Percentiles rank a stretch among this genome's conserved stretches.
Conservation (phyloP, 495 filamentous ascomycete genomes). For the Talaromyces proteolyticus region DNA sequence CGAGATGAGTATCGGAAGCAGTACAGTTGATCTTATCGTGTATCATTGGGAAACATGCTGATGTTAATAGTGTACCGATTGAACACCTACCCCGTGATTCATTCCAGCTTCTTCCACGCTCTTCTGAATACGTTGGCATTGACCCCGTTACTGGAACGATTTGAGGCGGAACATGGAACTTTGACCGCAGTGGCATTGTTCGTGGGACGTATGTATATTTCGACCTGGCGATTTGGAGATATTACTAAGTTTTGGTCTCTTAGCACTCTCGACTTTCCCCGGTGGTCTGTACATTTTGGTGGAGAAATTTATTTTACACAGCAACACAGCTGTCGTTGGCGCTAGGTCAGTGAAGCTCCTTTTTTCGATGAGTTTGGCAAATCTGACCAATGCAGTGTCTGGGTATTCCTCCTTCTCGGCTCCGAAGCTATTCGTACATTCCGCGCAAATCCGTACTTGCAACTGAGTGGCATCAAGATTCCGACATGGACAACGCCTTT, state of each 20-base stretch:
- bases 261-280: slow-evolving; percentile 76
- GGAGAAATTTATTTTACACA: slow-evolving; percentile 59
- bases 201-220: slow-evolving; percentile 68
- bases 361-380: background rate
- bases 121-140: slow-evolving; percentile 74
- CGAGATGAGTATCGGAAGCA: slow-evolving; percentile 62
- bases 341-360: slow-evolving; percentile 60
- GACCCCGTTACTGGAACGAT: slow-evolving; percentile 80
- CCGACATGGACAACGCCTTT: slow-evolving; percentile 93
- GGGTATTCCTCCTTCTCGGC: slow-evolving; percentile 83
- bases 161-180: slow-evolving; percentile 93
- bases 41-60: background rate
- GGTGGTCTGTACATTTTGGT: slow-evolving; percentile 64
- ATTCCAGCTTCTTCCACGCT: slow-evolving; percentile 71
- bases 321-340: slow-evolving; percentile 68
- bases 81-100: slow-evolving; percentile 89
- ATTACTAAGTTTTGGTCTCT: slow-evolving; percentile 12
- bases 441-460: slow-evolving; percentile 67
- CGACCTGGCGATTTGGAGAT: background rate
- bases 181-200: slow-evolving; percentile 77
- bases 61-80: slow-evolving; percentile 71
- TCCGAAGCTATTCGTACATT: slow-evolving; percentile 80
- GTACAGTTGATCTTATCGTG: slow-evolving; percentile 45
- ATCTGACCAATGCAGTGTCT: slow-evolving; percentile 50
- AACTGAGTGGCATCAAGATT: slow-evolving; percentile 62